Conservation (phyloP, 2,329 filamentous ascomycete species). For the Thielaviopsis populi region DNA sequence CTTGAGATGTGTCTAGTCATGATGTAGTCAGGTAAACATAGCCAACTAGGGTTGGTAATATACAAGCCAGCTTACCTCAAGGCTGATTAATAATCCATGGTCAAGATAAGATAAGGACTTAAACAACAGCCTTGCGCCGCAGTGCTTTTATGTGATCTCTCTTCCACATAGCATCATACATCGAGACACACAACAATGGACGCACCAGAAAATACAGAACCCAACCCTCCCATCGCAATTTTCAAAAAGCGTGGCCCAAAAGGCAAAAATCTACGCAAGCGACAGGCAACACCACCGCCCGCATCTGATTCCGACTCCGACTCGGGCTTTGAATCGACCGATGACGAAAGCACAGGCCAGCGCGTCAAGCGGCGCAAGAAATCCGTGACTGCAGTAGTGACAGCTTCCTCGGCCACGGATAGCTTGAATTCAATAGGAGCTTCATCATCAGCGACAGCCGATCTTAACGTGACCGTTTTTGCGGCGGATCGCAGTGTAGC, state of each 20-base stretch:
- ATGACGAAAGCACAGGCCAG: conserved; percentile 8
- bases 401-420: conserved; percentile 15
- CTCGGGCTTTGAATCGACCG: conserved; percentile 5
- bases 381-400: neutral
- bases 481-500: conserved; percentile 42
- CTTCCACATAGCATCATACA: neutral
- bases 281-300: conserved; percentile 9
- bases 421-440: neutral
- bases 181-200: neutral
- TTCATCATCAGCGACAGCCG: conserved; percentile 21
- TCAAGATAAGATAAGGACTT: too few species aligned
- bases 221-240: neutral
- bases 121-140: too few species aligned
- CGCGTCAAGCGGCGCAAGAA: conserved; percentile 11
- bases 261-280: conserved; percentile 14
- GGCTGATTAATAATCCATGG: too few species aligned
- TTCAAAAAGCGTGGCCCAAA: conserved; percentile 12
- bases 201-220: neutral
- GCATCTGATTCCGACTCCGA: conserved; percentile 10
- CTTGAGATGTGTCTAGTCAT: too few species aligned
- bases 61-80: too few species aligned
- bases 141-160: neutral
- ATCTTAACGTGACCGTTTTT: conserved; percentile 39
- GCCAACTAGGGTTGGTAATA: too few species aligned
- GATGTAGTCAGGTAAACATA: too few species aligned